Evolutionary conservation across 208 protist species (phyloP).

Genomic region (Naegleria fowleri): DNA sequence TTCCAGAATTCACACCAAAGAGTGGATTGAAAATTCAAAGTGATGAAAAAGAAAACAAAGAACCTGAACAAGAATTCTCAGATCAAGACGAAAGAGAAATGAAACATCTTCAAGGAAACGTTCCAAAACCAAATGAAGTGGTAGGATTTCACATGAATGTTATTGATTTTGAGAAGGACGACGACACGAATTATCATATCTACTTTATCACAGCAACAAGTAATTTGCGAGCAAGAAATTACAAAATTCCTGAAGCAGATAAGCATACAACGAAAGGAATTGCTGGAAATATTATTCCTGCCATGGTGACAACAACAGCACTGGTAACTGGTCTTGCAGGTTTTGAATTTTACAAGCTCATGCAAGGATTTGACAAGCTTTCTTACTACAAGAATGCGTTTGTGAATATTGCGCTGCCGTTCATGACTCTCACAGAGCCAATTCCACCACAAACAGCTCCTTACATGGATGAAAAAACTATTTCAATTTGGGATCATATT

Average conservation of each 20-base stretch:
- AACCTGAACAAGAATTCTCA: too few relatives aligned
- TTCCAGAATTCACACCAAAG: conserved; percentile 36
- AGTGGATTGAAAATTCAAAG: conserved; percentile 25
- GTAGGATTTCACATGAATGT: background rate
- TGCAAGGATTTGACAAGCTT: conserved; percentile 45
- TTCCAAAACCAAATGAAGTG: background rate
- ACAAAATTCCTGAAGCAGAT: conserved; percentile 75
- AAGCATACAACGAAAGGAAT: conserved; percentile 71
- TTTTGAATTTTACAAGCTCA: conserved; percentile 91
- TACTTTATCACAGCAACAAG: conserved; percentile 80
- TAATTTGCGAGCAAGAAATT: conserved; percentile 81
- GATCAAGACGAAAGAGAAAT: background rate
- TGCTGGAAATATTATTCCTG: conserved; percentile 96
- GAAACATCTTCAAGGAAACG: background rate
- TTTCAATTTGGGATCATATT: conserved; percentile 90
- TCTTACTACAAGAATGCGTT: conserved; percentile 85
- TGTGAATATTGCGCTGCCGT: conserved; percentile 94
- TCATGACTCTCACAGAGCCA: conserved; percentile 91
- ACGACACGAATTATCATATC: conserved; percentile 81
- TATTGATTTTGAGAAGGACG: conserved; percentile 85
- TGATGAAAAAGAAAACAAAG: background rate
- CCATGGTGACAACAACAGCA: conserved; percentile 99
- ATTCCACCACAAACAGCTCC: conserved; percentile 50
- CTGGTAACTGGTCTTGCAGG: conserved; percentile 93
- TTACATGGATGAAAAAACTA: conserved; percentile 60